Evolutionary conservation across 2,329 filamentous ascomycete genomes (phyloP), one percentile per base, ranked within the genome.

Genomic region (Sporothrix schenckii): DNA sequence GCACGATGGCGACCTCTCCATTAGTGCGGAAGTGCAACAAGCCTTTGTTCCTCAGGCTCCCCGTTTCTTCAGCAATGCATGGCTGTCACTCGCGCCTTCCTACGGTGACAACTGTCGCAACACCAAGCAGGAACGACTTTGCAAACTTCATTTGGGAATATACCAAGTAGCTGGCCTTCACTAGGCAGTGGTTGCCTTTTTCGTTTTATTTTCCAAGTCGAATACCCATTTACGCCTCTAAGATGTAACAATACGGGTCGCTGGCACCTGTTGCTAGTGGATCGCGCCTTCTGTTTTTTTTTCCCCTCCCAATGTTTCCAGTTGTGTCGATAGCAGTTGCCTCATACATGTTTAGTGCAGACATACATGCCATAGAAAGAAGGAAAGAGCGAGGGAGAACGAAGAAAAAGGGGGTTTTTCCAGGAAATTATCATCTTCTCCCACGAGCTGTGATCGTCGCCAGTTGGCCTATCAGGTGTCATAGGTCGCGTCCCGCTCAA

Each of bases 1-100:
- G 56, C 56, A 21, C 44, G 56, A 44, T 61, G 41, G 56, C 34
- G 56, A 44, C 56, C 44, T 41, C 39, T 44, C n/a, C 34, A 61
- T 44, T 61, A 61, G 56, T 61, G 67, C 19, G 50, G 30, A 67
- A 54, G 56, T 34, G 13, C 10, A 13, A 21, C 19, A 21, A 30
- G 14, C 44, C 14, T 41, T 60, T 11, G n/a, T 34, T 34, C 50
- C 50, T 60, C 56, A 39, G 16, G n/a, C 63, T 34, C 6, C 27
- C 11, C 60, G 63, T 66, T 66, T 52, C 63, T 66, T 66, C 27
- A 50, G 27, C 63, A 66, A 21, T 66, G 63, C 60, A 21, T 16
- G 41, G 60, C 34, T 24, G 60, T 21, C 24, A 34, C 16, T 66
- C 27, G 63, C 63, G 63, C 63, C 63, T 66, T 66, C 63, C 19